A percentile compares a stretch with the other conserved stretches of the same genome.
Evolutionary conservation across 1,284 basidiomycete species (phyloP).

Genomic region (Tilletia caries): DNA sequence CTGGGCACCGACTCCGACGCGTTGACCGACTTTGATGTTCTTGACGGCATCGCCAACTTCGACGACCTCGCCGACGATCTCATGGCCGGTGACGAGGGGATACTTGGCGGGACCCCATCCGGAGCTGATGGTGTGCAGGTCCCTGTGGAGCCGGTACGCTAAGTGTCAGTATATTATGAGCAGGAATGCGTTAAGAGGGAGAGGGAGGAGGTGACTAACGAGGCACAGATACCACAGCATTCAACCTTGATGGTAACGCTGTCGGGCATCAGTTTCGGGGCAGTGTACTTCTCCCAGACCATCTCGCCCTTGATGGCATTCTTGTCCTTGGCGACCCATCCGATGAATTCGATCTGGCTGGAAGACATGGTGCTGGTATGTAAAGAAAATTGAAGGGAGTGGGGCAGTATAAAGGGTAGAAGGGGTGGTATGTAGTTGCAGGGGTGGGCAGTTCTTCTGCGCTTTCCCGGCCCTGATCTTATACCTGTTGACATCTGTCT

Average conservation of each 20-base stretch:
- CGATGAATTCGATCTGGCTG: slow-evolving; percentile 32
- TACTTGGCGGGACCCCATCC: slow-evolving; percentile 42
- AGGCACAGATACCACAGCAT: slow-evolving; percentile 36
- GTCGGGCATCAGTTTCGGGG: slow-evolving; percentile 36
- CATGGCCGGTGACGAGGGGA: slow-evolving; percentile 23
- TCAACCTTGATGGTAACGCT: slow-evolving; percentile 40
- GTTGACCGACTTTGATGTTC: slow-evolving; percentile 16
- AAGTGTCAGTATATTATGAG: neutral
- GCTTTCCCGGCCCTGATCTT: no score
- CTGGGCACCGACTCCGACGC: slow-evolving; percentile 16
- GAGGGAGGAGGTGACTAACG: neutral
- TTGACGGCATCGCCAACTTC: slow-evolving; percentile 13
- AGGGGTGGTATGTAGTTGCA: no score
- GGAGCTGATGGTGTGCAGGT: slow-evolving; percentile 38
- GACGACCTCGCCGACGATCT: slow-evolving; percentile 13
- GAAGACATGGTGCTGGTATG: no score
- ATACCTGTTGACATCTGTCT: no score
- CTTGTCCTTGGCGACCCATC: slow-evolving; percentile 41
- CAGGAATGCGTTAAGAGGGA: neutral
- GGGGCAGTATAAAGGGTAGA: no score
- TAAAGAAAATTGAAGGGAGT: no score
- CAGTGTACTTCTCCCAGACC: slow-evolving; percentile 33
- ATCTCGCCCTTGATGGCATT: slow-evolving; percentile 35
- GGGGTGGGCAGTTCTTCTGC: no score
- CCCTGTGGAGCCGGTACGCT: neutral